Percentiles rank a stretch among this genome's conserved stretches.
Conservation (phyloP, 164 flowering plant genomes). For the Santalum album region DNA sequence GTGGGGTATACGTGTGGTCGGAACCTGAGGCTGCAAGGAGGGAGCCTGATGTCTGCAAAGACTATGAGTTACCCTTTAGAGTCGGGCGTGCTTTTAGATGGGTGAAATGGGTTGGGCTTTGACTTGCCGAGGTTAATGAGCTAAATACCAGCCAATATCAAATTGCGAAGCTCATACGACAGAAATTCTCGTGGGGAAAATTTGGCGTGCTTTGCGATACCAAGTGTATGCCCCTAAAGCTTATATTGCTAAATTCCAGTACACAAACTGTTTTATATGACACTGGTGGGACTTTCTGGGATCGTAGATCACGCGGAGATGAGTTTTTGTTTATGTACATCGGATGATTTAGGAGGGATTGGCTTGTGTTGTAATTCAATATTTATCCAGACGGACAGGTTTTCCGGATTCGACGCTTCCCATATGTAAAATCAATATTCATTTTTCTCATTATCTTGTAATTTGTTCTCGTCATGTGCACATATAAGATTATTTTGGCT, state of each 20-base stretch:
- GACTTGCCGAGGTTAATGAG: constrained; percentile 3
- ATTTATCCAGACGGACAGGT: too few relatives aligned
- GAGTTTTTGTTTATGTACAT: too few relatives aligned
- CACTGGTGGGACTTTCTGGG: too few relatives aligned
- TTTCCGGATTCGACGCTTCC: too few relatives aligned
- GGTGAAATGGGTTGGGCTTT: constrained; percentile 97
- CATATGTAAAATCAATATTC: too few relatives aligned
- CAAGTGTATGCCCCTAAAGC: constrained; percentile 2
- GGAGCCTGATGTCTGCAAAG: constrained; percentile 77
- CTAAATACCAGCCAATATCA: neutral
- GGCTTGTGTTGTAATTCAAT: too few relatives aligned
- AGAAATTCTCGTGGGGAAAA: neutral
- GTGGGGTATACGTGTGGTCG: constrained; percentile 94
- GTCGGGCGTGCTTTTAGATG: constrained; percentile 78
- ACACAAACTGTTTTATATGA: too few relatives aligned
- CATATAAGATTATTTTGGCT: too few relatives aligned
- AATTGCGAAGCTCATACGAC: constrained; percentile 1
- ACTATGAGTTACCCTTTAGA: constrained; percentile 84
- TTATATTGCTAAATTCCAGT: constrained; percentile 8
- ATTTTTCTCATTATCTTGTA: too few relatives aligned
- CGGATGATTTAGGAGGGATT: too few relatives aligned
- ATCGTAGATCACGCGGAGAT: too few relatives aligned
- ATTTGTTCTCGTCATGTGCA: too few relatives aligned
- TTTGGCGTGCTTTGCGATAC: neutral
- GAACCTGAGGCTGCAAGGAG: constrained; percentile 73